Evolutionary conservation across 768 basidiomycete species (phyloP).

Genomic region (Tubosaeta brunneosetosa): DNA sequence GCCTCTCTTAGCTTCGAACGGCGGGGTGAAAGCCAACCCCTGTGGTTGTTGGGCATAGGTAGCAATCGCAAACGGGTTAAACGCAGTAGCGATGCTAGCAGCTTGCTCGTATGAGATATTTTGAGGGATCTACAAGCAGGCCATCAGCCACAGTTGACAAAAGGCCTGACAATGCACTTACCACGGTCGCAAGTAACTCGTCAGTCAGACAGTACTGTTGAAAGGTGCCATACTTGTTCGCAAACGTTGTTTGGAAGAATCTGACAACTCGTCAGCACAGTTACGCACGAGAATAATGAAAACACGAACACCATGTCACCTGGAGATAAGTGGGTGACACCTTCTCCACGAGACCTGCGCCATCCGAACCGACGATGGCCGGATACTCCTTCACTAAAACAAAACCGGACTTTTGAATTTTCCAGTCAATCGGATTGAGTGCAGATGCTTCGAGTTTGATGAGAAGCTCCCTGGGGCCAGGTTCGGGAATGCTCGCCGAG

Average conservation of each 20-base stretch:
- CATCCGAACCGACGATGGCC: slow-evolving; percentile 33
- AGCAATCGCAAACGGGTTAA: slow-evolving; percentile 32
- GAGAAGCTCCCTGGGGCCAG: slow-evolving; percentile 40
- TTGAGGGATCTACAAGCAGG: slow-evolving; percentile 25
- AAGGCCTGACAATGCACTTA: background rate
- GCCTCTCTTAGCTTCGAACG: slow-evolving; percentile 25
- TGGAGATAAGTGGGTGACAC: slow-evolving; percentile 31
- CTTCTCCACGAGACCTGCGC: slow-evolving; percentile 34
- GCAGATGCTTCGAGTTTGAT: slow-evolving; percentile 37
- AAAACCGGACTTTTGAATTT: slow-evolving; percentile 3
- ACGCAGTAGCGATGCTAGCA: slow-evolving; percentile 30
- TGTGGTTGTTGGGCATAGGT: slow-evolving; percentile 26
- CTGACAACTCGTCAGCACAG: background rate
- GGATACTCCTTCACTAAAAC: slow-evolving; percentile 33
- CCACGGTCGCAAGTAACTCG: slow-evolving; percentile 17
- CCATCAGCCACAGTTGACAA: background rate
- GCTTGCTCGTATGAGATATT: slow-evolving; percentile 35
- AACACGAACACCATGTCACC: slow-evolving; percentile 29
- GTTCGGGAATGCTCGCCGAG: slow-evolving; percentile 26
- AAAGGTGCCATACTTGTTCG: slow-evolving; percentile 9
- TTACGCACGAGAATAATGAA: background rate
- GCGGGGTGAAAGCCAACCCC: slow-evolving; percentile 26
- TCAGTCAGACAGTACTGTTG: slow-evolving; percentile 22
- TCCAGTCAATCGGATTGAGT: slow-evolving; percentile 43
- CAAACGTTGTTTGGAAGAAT: slow-evolving; percentile 9